phyloP scores from a whole-genome alignment of 164 flowering plant genomes.

The Kingdonia uniflora region DNA sequence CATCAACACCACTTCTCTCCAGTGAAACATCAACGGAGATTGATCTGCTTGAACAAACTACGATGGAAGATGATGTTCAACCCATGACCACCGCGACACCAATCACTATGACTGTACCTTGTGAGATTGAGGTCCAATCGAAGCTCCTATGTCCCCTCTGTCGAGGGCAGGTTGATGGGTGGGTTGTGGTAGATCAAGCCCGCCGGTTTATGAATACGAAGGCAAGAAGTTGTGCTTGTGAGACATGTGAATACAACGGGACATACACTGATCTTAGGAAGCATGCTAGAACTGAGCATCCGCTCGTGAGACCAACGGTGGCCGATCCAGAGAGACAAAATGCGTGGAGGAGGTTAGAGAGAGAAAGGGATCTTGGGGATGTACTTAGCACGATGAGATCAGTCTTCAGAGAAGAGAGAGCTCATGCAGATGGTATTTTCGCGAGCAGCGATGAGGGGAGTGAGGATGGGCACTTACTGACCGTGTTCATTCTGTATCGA shows the following conservation, averaged over 20 bases:
- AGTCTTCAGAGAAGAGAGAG: conserved; percentile 45
- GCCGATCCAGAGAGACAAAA: conserved; percentile 70
- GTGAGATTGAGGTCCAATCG: conserved; percentile 20
- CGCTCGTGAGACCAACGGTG: conserved; percentile 60
- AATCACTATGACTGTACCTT: conserved; percentile 9
- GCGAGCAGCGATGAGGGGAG: conserved; percentile 15
- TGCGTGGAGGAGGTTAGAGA: conserved; percentile 71
- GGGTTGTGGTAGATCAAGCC: conserved; percentile 66
- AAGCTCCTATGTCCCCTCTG: conserved; percentile 78
- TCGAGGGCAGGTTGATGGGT: conserved; percentile 58
- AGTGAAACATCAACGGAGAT: conserved; percentile 11
- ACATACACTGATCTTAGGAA: conserved; percentile 64
- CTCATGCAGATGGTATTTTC: conserved; percentile 11
- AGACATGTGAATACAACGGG: conserved; percentile 64
- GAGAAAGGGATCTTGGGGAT: conserved; percentile 82
- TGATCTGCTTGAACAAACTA: conserved; percentile 18
- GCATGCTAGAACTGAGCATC: conserved; percentile 84
- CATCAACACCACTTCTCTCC: conserved; percentile 1
- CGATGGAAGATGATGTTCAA: conserved; percentile 9
- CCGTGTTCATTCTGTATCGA: conserved; percentile 48
- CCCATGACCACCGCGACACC: neutral
- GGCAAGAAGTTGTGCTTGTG: conserved; percentile 65
- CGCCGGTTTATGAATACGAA: conserved; percentile 77
- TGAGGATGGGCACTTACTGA: conserved; percentile 40
- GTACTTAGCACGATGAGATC: conserved; percentile 75